Evolutionary conservation across 139 green algal genomes (phyloP).

Genomic region (Monoraphidium neglectum): DNA sequence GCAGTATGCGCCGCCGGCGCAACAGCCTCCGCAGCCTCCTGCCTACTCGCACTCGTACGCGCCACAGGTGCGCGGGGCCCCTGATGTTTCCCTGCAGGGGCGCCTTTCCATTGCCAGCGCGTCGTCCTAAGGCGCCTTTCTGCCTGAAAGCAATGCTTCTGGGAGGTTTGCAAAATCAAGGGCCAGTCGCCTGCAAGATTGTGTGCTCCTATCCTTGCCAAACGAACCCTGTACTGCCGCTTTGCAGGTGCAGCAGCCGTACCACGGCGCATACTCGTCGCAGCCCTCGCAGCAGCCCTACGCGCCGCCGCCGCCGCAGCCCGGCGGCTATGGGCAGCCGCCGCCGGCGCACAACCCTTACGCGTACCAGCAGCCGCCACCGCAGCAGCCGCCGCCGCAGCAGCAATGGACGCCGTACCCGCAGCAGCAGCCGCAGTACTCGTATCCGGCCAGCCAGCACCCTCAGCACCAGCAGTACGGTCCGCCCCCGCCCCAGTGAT

Average conservation of each 20-base stretch:
- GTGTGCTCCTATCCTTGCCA: no score
- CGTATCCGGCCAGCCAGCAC: not conserved
- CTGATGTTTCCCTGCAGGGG: no score
- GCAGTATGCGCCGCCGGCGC: not conserved
- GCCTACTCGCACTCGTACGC: slow-evolving; percentile 4
- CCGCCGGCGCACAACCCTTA: not conserved
- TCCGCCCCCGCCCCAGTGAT: not conserved
- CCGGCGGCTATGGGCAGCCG: not conserved
- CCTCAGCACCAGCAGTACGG: slow-evolving; percentile 12
- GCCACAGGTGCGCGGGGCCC: no score
- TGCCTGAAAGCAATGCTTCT: no score
- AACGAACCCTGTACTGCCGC: not conserved
- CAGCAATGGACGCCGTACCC: not conserved
- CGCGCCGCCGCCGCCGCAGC: slow-evolving; percentile 19
- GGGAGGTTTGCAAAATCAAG: no score
- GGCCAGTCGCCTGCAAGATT: slow-evolving; percentile 7
- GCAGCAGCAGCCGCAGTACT: slow-evolving; percentile 11
- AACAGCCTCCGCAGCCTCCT: slow-evolving; percentile 1
- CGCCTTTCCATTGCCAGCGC: no score
- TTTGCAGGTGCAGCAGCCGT: slow-evolving; percentile 24
- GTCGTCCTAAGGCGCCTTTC: no score
- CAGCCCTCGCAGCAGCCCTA: not conserved
- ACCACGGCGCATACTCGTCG: slow-evolving; percentile 7
- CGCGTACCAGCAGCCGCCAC: not conserved
- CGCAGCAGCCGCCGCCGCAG: not conserved